Conservation (phyloP, 495 filamentous ascomycete genomes). For the Penicillium pulvis region DNA sequence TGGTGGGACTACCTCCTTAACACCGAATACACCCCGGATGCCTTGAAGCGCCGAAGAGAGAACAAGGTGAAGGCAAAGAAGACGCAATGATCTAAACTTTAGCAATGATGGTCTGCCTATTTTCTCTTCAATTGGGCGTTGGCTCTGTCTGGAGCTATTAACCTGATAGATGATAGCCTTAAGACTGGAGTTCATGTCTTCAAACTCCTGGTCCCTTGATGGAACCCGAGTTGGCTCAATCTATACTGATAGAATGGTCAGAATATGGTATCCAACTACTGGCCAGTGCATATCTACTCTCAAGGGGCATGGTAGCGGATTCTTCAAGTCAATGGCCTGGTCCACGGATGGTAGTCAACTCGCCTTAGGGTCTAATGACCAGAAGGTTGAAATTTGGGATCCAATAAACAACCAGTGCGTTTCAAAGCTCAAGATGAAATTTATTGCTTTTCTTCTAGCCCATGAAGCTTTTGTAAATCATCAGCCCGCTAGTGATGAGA, state of each 20-base stretch:
- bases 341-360: slow-evolving; percentile 16
- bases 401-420: neutral
- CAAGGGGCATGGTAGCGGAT: slow-evolving; percentile 3
- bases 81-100: slow-evolving; percentile 26
- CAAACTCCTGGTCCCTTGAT: neutral
- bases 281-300: slow-evolving; percentile 4
- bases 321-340: slow-evolving; percentile 11
- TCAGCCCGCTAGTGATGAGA: slow-evolving; percentile 1
- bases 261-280: slow-evolving; percentile 12
- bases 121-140: too few species aligned
- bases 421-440: neutral
- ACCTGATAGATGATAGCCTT: too few species aligned
- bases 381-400: too few species aligned
- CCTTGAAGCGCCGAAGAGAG: slow-evolving; percentile 75
- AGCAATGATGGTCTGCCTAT: neutral
- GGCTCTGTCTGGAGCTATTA: too few species aligned
- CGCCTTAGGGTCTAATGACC: slow-evolving; percentile 2
- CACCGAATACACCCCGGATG: slow-evolving; percentile 89
- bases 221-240: slow-evolving; percentile 11
- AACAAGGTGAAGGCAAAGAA: slow-evolving; percentile 52
- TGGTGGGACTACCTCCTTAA: slow-evolving; percentile 98
- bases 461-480: slow-evolving; percentile 1
- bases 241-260: slow-evolving; percentile 5
- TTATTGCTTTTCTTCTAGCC: neutral
- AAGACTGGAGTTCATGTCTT: too few species aligned